Evolutionary conservation across 345 rosid genomes (phyloP), one percentile per base, ranked within the genome.

Genomic region (Diplotaxis tenuifolia): DNA sequence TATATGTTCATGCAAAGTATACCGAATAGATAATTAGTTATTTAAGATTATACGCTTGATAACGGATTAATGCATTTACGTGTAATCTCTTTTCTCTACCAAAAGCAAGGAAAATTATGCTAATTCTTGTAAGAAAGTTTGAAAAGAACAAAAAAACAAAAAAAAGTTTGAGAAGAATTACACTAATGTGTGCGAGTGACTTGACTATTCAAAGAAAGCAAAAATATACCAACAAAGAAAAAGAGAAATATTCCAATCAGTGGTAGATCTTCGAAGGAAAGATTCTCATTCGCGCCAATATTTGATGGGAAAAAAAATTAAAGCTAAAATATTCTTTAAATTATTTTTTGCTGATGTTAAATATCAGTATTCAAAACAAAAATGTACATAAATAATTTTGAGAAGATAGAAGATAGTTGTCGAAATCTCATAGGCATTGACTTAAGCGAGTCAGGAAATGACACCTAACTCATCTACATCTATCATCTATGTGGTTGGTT

Each of bases 191-290:
- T 62, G 28, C 40, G 23, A 6, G 56, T 69, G 70, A 69, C 70
- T 40, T 75, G 79, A 69, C 79, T 54, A 54, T 63, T 55, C 79
- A 62, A 52, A 54, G 0, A 75, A 40, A 31, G 34, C 64, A 62
- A 62, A 47, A 16, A 16, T 47, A 19, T 45, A 40, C 20, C 28
- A 31, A 10, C 31, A 38, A 73, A 47, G 21, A 47, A 16, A 47
- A 11, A 6, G 36, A 4, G 9, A 61, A 68, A 56, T 67, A 75
- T 68, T 75, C 71, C 75, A 63, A 70, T 55, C 60, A 45, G 75
- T 22, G 71, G 29, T 28, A 63, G 79, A 75, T 69, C 53, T 62
- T 55, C 57, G 45, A 54, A 75, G 59, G 58, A 69, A 75, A 75
- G 60, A 70, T 76, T 70, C 75, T 55, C 59, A 69, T 63, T 63